phyloP scores from a whole-genome alignment of 176 grass and related monocot species.

The Oryza punctata region DNA sequence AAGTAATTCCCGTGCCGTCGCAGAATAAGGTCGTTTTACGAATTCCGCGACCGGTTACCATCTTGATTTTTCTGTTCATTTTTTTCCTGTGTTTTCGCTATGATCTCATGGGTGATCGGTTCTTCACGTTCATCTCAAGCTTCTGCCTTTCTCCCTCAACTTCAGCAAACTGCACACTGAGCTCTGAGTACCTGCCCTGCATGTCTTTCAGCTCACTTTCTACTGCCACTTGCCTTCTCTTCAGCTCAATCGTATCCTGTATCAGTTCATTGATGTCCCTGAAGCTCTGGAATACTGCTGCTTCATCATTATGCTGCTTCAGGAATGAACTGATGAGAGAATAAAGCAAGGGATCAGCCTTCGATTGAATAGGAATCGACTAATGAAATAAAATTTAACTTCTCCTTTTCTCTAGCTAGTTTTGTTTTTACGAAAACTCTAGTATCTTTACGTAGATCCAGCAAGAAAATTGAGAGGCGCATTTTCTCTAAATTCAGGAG shows the following conservation, averaged over 20 bases:
- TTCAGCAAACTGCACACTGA: constrained; percentile 91
- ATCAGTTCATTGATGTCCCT: constrained; percentile 98
- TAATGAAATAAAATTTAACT: background rate
- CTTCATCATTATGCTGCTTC: constrained; percentile 88
- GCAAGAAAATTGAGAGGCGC: constrained; percentile 1
- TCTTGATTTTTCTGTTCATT: background rate
- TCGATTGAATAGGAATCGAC: background rate
- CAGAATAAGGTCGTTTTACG: constrained; percentile 1
- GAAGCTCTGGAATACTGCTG: constrained; percentile 85
- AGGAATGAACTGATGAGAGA: constrained; percentile 70
- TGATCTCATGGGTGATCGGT: constrained; percentile 46
- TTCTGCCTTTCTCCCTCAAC: constrained; percentile 89
- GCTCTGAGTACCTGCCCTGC: constrained; percentile 87
- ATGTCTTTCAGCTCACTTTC: constrained; percentile 85
- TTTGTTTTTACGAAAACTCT: background rate
- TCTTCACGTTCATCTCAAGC: constrained; percentile 79
- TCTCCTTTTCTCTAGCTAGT: background rate
- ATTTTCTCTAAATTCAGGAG: background rate
- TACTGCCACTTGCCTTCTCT: constrained; percentile 61
- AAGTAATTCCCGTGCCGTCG: background rate
- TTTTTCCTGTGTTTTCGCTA: constrained; percentile 41
- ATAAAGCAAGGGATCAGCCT: background rate
- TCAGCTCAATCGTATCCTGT: constrained; percentile 84
- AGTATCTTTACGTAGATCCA: constrained; percentile 3
- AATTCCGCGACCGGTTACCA: constrained; percentile 2